Evolutionary conservation across 495 filamentous ascomycete species (phyloP), one percentile per base, ranked within the genome.

Genomic region (Penicillium subrubescens): DNA sequence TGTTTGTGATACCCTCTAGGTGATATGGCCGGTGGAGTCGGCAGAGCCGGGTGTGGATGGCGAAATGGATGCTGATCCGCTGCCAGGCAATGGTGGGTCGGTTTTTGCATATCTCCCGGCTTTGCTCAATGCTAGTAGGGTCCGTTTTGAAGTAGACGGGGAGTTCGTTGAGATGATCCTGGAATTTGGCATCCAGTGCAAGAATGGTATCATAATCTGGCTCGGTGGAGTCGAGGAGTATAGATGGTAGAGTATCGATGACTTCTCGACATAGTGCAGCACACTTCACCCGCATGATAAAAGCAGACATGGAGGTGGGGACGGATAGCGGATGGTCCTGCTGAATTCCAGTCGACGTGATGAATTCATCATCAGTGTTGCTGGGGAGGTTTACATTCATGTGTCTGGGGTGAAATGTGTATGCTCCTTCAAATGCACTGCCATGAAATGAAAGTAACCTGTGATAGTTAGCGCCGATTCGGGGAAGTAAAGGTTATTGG

Each of bases 11-110:
- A 11, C 66, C 71, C 52, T 72, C 67, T 0, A 75, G 61, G 27
- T 77, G 74, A 35, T 65, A 77, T 3, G 62, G 71, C n/a, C 72
- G 62, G 51, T 77, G 74, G 37, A 77, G 65, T 10, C 69, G 67
- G 58, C 71, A 77, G 12, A 77, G 59, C 21, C 74, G 72, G 0
- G 63, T 67, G 33, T 75, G 63, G 8, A 73, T 43, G 43, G 65
- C 57, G 57, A 77, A 67, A 53, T 77, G 69, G 12, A 68, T 14
- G 33, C 19, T 50, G 29, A 67, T 61, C 10, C 74, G 60, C 19
- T 73, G 67, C 59, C 63, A 70, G 29, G 69, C 57, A 37, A 77
- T 67, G 39, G 71, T 72, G 0, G 74, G 74, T 29, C 66, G 62
- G 5, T 77, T 63, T 25, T 56, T 57, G 48, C 64, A 69, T 17